A percentile compares a stretch with the other conserved stretches of the same genome.
phyloP scores from a whole-genome alignment of 108 stramenopile species.

The Stephanodiscus minutulus region DNA sequence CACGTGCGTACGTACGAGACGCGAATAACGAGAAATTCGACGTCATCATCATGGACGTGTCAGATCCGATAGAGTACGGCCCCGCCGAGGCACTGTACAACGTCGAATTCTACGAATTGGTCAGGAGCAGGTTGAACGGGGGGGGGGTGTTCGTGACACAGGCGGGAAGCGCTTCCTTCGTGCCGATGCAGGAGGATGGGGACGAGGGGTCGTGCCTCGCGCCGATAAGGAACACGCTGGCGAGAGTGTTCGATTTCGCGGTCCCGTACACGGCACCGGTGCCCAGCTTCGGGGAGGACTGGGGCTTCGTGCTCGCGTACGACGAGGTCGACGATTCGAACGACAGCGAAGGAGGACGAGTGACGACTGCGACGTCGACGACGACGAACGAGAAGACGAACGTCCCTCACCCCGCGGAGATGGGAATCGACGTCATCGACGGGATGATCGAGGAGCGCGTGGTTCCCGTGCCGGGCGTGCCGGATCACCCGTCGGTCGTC shows the following conservation, averaged over 20 bases:
- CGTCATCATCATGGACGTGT: constrained; percentile 88
- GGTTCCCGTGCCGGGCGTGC: constrained; percentile 34
- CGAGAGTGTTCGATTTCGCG: constrained; percentile 73
- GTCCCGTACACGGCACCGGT: constrained; percentile 77
- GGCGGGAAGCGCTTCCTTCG: constrained; percentile 61
- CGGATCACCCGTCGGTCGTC: constrained; percentile 18
- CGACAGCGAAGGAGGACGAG: too few relatives aligned
- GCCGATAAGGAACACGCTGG: constrained; percentile 84
- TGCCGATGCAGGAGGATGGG: constrained; percentile 39
- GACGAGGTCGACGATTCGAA: too few relatives aligned
- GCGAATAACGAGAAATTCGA: constrained; percentile 62
- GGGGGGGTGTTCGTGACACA: constrained; percentile 88
- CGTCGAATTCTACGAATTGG: constrained; percentile 88
- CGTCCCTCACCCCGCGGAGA: background rate
- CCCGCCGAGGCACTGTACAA: constrained; percentile 92
- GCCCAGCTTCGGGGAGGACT: constrained; percentile 87
- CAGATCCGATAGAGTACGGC: constrained; percentile 91
- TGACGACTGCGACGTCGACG: constrained; percentile 4
- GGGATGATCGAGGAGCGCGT: constrained; percentile 54
- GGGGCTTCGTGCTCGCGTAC: constrained; percentile 92
- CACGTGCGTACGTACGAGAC: constrained; percentile 60
- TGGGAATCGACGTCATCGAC: constrained; percentile 40
- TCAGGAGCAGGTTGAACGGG: constrained; percentile 46
- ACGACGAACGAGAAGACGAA: background rate
- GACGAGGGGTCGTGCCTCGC: constrained; percentile 56